Base-by-base conservation (phyloP, 495 filamentous ascomycete species). In the Aspergillus olivimuriae region DNA sequence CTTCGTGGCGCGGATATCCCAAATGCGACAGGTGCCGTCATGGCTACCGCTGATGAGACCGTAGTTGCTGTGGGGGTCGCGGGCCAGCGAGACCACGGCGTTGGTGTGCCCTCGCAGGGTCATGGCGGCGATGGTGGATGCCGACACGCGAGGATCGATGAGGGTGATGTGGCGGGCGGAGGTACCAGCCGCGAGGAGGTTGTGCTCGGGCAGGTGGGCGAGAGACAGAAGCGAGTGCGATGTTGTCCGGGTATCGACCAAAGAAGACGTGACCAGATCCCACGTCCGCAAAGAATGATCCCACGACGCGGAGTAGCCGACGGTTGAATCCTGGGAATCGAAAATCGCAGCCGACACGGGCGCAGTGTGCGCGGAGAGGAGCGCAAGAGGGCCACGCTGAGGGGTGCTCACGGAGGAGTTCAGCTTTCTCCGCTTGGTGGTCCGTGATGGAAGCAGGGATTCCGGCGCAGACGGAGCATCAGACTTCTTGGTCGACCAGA, bases 231-330 rank as follows among this genome's bases (percentile, higher is more conserved):
- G 74, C 0, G 87, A 75, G 61, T 91, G 83, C n/a, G 84, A 78
- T 7, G 86, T 88, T 6, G 86, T 83, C 34, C 89, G 75, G 15
- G 85, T 86, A 55, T 85, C 86, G 30, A 95, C 86, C 9, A 81
- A 70, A 3, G 72, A 52, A 35, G 72, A 63, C 5, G 91, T 96
- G 0, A 86, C 77, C 10, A 98, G 78, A 70, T 98, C 92, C 77
- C 94, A 86, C 0, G 92, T 97, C 18, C 80, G 82, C 47, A 96
- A 69, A 0, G 86, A 84, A 65, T 95, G 89, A 69, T 97, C 92
- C 73, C 83, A 83, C 16, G 87, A 89, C 2, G 77, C 74, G 0
- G 88, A 89, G 72, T 98, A 96, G 23, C 83, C 91, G 18, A 97
- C 84, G 9, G 86, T 95, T 20, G 80, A 62, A 68, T 96, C 92